Conservation (phyloP, 192 early-diverging fungal species). For the Entomortierella lignicola region DNA sequence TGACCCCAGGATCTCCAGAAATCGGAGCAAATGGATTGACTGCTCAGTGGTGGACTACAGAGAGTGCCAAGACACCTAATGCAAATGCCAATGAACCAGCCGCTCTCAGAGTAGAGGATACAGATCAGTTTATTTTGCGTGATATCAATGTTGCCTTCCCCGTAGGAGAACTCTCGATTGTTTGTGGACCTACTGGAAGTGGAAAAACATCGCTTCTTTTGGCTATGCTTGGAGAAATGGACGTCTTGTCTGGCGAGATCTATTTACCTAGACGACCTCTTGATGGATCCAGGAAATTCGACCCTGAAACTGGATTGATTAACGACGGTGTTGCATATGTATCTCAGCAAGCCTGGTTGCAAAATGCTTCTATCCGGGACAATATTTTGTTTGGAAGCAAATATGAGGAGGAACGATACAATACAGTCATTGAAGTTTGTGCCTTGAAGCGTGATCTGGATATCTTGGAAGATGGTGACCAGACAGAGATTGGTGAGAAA, state of each 20-base stretch:
- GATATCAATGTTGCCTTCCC: slow-evolving; percentile 72
- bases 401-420: slow-evolving; percentile 74
- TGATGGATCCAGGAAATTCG: slow-evolving; percentile 28
- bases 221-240: slow-evolving; percentile 85
- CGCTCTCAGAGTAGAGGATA: slow-evolving; percentile 18
- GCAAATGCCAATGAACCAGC: not conserved
- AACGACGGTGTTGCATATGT: slow-evolving; percentile 81
- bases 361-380: slow-evolving; percentile 72
- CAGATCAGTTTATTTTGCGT: slow-evolving; percentile 61
- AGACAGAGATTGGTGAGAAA: slow-evolving; percentile 88
- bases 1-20: slow-evolving; percentile 10
- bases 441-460: slow-evolving; percentile 85
- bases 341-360: slow-evolving; percentile 74
- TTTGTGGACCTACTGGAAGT: slow-evolving; percentile 81
- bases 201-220: slow-evolving; percentile 82
- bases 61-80: slow-evolving; percentile 46
- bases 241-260: slow-evolving; percentile 39
- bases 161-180: slow-evolving; percentile 68
- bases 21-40: slow-evolving; percentile 55
- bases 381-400: slow-evolving; percentile 85
- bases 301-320: slow-evolving; percentile 49
- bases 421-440: slow-evolving; percentile 75
- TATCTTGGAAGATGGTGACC: slow-evolving; percentile 79
- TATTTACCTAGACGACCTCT: slow-evolving; percentile 45
- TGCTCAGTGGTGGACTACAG: slow-evolving; percentile 53